A percentile compares a stretch with the other conserved stretches of the same genome.
Evolutionary conservation across 108 stramenopile genomes (phyloP).

Genomic region (Hondaea fermentalgiana): DNA sequence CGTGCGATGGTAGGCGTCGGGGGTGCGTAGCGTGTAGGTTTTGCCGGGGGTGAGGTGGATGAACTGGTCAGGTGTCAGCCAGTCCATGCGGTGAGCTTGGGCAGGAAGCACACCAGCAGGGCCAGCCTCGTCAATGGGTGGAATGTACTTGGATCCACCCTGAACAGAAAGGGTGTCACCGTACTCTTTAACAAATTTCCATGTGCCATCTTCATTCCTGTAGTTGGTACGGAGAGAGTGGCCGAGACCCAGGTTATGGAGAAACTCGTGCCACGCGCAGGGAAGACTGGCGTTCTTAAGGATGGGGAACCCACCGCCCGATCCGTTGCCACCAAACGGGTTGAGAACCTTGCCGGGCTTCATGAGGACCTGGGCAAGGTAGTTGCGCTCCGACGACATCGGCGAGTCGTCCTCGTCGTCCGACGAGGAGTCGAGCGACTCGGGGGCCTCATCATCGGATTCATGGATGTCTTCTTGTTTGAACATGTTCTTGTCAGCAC

Average conservation of each 20-base stretch:
- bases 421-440: neutral
- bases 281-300: neutral
- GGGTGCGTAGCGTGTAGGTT: neutral
- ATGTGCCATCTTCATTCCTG: neutral
- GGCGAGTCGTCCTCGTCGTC: neutral
- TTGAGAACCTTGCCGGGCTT: neutral
- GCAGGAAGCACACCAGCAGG: neutral
- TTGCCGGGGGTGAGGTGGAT: neutral
- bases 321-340: neutral
- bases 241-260: neutral
- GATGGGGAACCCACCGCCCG: neutral
- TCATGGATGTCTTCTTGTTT: neutral
- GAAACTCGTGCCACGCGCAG: neutral
- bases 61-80: neutral
- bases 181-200: neutral
- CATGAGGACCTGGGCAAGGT: neutral
- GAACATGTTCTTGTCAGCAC: neutral
- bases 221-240: neutral
- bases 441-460: neutral
- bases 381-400: neutral
- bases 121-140: neutral
- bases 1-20: neutral
- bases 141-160: neutral
- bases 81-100: neutral
- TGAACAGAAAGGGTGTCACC: neutral